Evolutionary conservation across 164 flowering plant species (phyloP), one percentile per base, ranked within the genome.

Genomic region (Kingdonia uniflora): DNA sequence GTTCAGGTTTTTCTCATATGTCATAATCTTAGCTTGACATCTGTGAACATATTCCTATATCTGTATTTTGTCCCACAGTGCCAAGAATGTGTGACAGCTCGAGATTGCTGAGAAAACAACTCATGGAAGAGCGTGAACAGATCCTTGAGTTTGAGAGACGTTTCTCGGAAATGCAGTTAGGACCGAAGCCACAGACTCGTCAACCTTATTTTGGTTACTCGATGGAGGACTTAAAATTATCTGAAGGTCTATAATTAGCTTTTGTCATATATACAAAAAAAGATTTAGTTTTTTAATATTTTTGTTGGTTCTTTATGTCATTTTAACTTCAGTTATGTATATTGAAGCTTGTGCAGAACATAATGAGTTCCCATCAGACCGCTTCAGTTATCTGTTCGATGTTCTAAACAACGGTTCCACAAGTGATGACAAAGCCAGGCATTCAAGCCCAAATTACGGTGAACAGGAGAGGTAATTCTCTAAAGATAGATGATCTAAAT

Each of bases 81-180:
- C 71, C 73, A 6, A 63, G 79, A 60, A 61, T 64, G 19, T 71
- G 59, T 39, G 82, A 79, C 4, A 67, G 69, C 56, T 72, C 79
- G 11, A 69, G 80, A 52, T 41, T 81, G 20, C 49, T 82, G 1
- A 65, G 74, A 57, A 73, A 76, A 68, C 76, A 77, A 53, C 61
- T 79, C 2, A 57, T 78, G 29, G 83, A 77, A 54, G 89, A 80
- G 15, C 83, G 76, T 6, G 83, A 78, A 49, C 72, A 69, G n/a
- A 76, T 75, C n/a, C 52, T 76, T 41, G 82, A 80, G 41, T 45
- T 70, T 24, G 86, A 84, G 66, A 69, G 70, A 63, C 78, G 69
- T 11, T 53, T 78, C 38, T 55, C 80, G 0, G 74, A 74, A 33
- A 38, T 81, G 47, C 80, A 75, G 26, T 49, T 81, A 17, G 66